Percentiles rank a stretch among this genome's conserved stretches.
These are phyloP conservation scores for Kodamaea plutei DNA, from an alignment of 1,139 yeast genomes.

Conservation along the genomic window DNA sequence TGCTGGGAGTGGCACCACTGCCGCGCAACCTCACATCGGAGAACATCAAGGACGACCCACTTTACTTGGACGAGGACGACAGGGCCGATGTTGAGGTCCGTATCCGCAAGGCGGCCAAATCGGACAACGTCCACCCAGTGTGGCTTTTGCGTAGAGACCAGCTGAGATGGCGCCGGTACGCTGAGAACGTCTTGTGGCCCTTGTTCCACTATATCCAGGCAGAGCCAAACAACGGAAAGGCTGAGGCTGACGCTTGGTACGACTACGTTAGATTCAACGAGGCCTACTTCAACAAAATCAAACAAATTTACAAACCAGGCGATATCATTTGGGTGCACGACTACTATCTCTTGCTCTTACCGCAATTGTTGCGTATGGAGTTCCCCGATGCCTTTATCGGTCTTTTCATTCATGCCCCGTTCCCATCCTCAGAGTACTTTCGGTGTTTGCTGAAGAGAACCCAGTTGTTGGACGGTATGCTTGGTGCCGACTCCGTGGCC, in stretches of 20 bases:
- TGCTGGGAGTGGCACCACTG: too few species aligned
- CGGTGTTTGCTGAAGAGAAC: slow-evolving; percentile 81
- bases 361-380: slow-evolving; percentile 81
- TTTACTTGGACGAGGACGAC: slow-evolving; percentile 56
- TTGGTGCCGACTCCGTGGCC: slow-evolving; percentile 83
- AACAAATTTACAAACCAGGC: slow-evolving; percentile 74
- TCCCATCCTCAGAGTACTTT: slow-evolving; percentile 95
- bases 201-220: slow-evolving; percentile 88
- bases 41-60: slow-evolving; percentile 50
- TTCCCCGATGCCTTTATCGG: slow-evolving; percentile 80
- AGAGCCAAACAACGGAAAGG: slow-evolving; percentile 57
- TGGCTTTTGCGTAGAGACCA: slow-evolving; percentile 77
- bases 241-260: slow-evolving; percentile 81
- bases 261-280: slow-evolving; percentile 89
- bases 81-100: slow-evolving; percentile 44
- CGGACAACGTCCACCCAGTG: slow-evolving; percentile 69
- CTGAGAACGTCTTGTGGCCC: slow-evolving; percentile 92
- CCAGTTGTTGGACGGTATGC: slow-evolving; percentile 80
- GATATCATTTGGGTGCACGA: slow-evolving; percentile 96
- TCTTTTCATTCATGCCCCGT: slow-evolving; percentile 81
- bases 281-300: slow-evolving; percentile 77
- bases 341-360: slow-evolving; percentile 78
- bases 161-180: slow-evolving; percentile 80
- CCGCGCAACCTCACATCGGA: slow-evolving; percentile 14
- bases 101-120: slow-evolving; percentile 40